Base-by-base conservation (phyloP, 345 rosid species). In the Anacardium occidentale region DNA sequence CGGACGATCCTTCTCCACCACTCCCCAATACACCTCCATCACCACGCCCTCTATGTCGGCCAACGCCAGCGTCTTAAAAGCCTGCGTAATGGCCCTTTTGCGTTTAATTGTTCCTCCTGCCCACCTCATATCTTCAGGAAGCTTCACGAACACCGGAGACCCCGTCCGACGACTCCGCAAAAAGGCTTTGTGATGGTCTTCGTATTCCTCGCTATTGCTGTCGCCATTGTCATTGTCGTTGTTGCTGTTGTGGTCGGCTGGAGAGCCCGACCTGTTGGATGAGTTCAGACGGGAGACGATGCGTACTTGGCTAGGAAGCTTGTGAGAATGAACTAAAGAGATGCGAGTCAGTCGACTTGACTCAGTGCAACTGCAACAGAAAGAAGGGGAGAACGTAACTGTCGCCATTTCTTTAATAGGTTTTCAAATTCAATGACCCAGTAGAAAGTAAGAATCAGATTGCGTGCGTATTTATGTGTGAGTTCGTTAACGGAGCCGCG, bases 1-100 rank as follows among this genome's bases (percentile, higher is more conserved):
- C 10, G 90, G 86, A 26, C 62, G 51, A 21, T 82, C 81, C 64
- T 74, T 73, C 81, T 86, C 90, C 64, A 86, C 86, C 47, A 84
- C 44, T n/a, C 90, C 90, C 88, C 90, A 86, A 86, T 86, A 86
- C 1, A 84, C 79, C 54, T 86, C 87, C 80, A 84, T 73, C 71
- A 86, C 83, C 64, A 86, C 78, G 21, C 90, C 88, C 75, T 82
- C 88, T 1, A 86, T 84, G 4, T 86, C 90, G 0, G 78, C 85
- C 12, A 65, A 75, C 44, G 71, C 77, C 53, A 86, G 72, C 1
- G 90, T 85, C 51, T 66, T 74, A 48, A 84, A 77, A 15, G 85
- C 80, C 59, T 76, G 81, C 3, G 57, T 47, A 79, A 86, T 75
- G 15, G 81, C 66, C 83, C 75, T 83, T 59, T 74, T 67, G 64